Percentiles rank a stretch among this genome's conserved stretches.
Evolutionary conservation across 2,329 filamentous ascomycete species (phyloP).

Genomic region (Ophiostoma ips): DNA sequence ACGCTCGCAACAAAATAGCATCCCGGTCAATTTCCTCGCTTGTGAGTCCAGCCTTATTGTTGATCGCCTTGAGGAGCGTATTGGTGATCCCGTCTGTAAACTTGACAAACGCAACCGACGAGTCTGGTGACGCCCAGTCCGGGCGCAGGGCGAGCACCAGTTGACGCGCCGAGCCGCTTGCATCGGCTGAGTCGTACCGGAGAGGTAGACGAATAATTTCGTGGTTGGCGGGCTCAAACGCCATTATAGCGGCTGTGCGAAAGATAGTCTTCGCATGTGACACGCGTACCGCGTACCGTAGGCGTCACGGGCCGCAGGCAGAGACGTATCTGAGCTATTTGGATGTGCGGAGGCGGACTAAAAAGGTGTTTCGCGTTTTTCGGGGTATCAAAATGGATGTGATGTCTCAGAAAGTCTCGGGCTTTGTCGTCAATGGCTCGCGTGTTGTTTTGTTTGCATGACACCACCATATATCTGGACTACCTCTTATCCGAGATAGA

Average conservation of each 20-base stretch:
- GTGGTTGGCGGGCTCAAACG: neutral
- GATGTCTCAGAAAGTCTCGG: too few relatives aligned
- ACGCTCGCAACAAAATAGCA: conserved; percentile 79
- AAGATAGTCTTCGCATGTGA: neutral
- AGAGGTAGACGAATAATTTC: conserved; percentile 50
- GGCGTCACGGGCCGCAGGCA: neutral
- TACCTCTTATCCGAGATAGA: too few relatives aligned
- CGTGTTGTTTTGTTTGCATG: neutral
- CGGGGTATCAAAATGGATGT: too few relatives aligned
- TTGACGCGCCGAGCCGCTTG: conserved; percentile 62
- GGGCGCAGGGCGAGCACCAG: conserved; percentile 70
- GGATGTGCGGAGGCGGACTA: too few relatives aligned
- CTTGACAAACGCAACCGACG: conserved; percentile 57
- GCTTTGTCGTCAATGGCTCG: too few relatives aligned
- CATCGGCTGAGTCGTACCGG: conserved; percentile 63
- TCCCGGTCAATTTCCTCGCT: conserved; percentile 69
- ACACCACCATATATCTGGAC: neutral
- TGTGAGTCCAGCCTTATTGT: conserved; percentile 51
- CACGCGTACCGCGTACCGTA: neutral
- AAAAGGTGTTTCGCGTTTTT: too few relatives aligned
- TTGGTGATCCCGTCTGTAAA: conserved; percentile 99
- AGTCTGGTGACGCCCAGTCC: conserved; percentile 49
- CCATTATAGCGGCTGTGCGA: neutral
- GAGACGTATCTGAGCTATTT: neutral
- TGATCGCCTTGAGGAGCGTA: conserved; percentile 69